Base-by-base conservation (phyloP, 768 basidiomycete species). In the Boletus edulis region DNA sequence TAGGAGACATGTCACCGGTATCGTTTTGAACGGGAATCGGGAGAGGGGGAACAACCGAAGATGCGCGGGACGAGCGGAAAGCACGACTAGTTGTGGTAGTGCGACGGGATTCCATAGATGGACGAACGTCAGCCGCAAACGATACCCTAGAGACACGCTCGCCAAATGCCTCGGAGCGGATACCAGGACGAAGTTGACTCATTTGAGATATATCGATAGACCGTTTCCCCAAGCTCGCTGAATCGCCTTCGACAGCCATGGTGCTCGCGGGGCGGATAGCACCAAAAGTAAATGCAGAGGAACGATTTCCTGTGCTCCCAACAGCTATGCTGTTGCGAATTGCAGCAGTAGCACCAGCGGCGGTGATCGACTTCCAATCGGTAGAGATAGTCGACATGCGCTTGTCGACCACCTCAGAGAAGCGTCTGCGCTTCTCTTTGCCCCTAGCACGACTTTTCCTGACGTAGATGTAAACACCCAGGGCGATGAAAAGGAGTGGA, bases 301-400 rank as follows among this genome's bases (percentile, higher is more conserved):
- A 76, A 46, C 81, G 76, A 44, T 68, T 67, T 56, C 71, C 56
- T 49, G 51, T 51, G n/a, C 62, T 64, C 31, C 64, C 63, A 35
- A 79, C 71, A 5, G 85, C 85, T 29, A 89, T 84, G 41, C 82
- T 84, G 60, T 77, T 79, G 55, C 89, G 81, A 59, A 93, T 86
- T 12, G 88, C 91, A 34, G 84, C 87, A 20, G 76, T 75, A 1
- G 89, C 91, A 46, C 88, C 90, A 5, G 81, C 84, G 6, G 76
- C 74, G 9, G 85, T 81, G 61, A 91, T 83, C 42, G 79, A 77
- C 67, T 85, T 86, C 90, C 90, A 92, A 64, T 91, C 87, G 18
- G 78, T 73, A 7, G 84, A 85, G 60, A 91, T 89, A 46, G 86
- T 88, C 3, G 84, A 86, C 90, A 93, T 91, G 68, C 90, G 86